phyloP scores from a whole-genome alignment of 2,329 filamentous ascomycete genomes.

The Anisogramma anomala region DNA sequence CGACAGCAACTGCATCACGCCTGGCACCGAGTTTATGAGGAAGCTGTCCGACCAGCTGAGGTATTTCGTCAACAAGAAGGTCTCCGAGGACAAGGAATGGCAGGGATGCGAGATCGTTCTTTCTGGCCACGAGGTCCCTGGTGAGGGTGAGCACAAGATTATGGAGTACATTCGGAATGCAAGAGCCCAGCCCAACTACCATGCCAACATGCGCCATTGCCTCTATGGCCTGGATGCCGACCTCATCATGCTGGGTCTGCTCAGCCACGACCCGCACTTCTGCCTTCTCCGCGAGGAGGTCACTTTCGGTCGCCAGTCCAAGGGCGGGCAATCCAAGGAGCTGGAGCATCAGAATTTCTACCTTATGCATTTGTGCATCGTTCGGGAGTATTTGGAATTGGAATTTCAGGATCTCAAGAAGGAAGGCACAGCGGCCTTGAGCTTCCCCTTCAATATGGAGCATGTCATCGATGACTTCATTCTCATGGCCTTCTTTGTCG shows the following conservation, averaged over 20 bases:
- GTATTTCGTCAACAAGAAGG: conserved; percentile 98
- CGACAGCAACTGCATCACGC: conserved; percentile 98
- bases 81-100: conserved; percentile 94
- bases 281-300: conserved; percentile 95
- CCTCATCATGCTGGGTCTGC: conserved; percentile 92
- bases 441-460: conserved; percentile 84
- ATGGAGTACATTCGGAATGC: conserved; percentile 99
- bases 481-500: conserved; percentile 98
- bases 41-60: conserved; percentile 87
- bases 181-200: conserved; percentile 87
- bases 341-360: conserved; percentile 98
- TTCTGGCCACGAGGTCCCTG: conserved; percentile 93
- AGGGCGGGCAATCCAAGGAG: conserved; percentile 88
- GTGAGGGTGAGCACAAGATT: conserved; percentile 98
- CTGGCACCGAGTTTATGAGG: conserved; percentile 95
- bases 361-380: conserved; percentile 91
- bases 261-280: conserved; percentile 97
- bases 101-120: conserved; percentile 92
- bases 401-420: conserved; percentile 89
- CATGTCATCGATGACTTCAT: conserved; percentile 98
- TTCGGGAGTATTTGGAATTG: conserved; percentile 90
- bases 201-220: conserved; percentile 89
- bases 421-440: conserved; percentile 46
- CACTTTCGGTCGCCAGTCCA: conserved; percentile 80
- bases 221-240: conserved; percentile 95